These are phyloP conservation scores for Penicillium silybi DNA, from an alignment of 495 filamentous ascomycete species.

Conservation along the genomic window DNA sequence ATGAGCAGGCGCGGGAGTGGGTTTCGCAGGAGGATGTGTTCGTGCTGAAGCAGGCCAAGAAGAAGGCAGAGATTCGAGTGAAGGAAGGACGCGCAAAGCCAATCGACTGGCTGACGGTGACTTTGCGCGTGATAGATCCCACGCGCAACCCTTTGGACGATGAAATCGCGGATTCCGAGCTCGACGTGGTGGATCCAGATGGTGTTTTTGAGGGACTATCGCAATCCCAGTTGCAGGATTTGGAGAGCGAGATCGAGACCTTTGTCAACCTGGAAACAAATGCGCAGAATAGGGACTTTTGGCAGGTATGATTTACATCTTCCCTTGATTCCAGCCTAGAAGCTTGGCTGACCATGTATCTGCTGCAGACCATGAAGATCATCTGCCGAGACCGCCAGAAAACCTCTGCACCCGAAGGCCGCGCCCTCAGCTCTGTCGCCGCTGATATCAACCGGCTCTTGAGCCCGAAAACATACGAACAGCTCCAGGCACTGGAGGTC, in stretches of 20 bases:
- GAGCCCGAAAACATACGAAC: slow-evolving; percentile 79
- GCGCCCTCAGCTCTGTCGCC: slow-evolving; percentile 75
- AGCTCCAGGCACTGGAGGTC: slow-evolving; percentile 75
- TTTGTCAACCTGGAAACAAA: slow-evolving; percentile 80
- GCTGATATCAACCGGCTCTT: slow-evolving; percentile 85
- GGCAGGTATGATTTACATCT: slow-evolving; percentile 53
- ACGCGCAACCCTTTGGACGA: slow-evolving; percentile 76
- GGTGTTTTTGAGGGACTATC: slow-evolving; percentile 74
- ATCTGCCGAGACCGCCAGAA: slow-evolving; percentile 77
- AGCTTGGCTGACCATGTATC: neutral
- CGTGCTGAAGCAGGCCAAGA: slow-evolving; percentile 94
- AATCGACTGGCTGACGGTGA: slow-evolving; percentile 94
- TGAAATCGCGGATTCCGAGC: slow-evolving; percentile 69
- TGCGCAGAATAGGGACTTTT: slow-evolving; percentile 75
- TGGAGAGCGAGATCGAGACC: slow-evolving; percentile 82
- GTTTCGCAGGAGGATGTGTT: slow-evolving; percentile 94
- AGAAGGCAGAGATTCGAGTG: slow-evolving; percentile 96
- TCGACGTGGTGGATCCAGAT: slow-evolving; percentile 79
- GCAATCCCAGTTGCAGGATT: slow-evolving; percentile 65
- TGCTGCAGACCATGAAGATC: slow-evolving; percentile 65
- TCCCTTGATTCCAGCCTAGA: neutral
- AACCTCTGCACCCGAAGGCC: slow-evolving; percentile 62
- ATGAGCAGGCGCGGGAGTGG: slow-evolving; percentile 77
- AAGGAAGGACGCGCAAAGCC: slow-evolving; percentile 87
- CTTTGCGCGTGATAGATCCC: slow-evolving; percentile 79